Conservation (phyloP, 2,329 filamentous ascomycete species). For the Nothophaeocryptopus gaeumannii region DNA sequence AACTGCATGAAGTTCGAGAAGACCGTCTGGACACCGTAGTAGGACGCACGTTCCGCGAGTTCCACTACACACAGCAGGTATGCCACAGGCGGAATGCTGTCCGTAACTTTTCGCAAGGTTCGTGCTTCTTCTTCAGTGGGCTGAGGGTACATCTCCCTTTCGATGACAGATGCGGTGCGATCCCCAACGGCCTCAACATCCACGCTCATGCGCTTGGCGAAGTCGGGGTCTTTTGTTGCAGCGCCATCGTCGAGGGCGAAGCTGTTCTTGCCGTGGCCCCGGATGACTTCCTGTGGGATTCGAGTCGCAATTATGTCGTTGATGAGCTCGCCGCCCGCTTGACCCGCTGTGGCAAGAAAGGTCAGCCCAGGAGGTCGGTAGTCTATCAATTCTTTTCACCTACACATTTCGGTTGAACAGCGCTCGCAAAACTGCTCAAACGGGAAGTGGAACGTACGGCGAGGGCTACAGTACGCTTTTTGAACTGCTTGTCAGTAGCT, state of each 20-base stretch:
- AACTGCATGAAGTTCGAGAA: conserved; percentile 64
- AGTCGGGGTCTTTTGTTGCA: conserved; percentile 12
- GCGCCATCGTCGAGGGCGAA: conserved; percentile 23
- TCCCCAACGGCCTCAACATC: conserved; percentile 26
- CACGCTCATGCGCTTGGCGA: conserved; percentile 17
- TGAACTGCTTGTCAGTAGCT: neutral
- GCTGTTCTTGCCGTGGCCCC: conserved; percentile 18
- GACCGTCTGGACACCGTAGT: conserved; percentile 56
- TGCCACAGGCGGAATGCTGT: conserved; percentile 50
- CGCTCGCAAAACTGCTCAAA: neutral
- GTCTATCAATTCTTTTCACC: no score
- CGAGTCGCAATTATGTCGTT: conserved; percentile 44
- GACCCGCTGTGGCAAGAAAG: neutral
- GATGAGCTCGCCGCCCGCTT: conserved; percentile 30
- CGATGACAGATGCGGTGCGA: conserved; percentile 18
- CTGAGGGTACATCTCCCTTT: conserved; percentile 24
- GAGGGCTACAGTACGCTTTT: neutral
- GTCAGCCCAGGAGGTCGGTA: no score
- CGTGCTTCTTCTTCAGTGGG: conserved; percentile 49
- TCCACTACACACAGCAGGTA: conserved; percentile 56
- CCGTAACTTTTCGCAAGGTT: conserved; percentile 51
- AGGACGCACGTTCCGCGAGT: conserved; percentile 60
- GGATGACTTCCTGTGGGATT: conserved; percentile 15
- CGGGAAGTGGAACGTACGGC: neutral
- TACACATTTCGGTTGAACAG: no score